Evolutionary conservation across 768 basidiomycete species (phyloP), one percentile per base, ranked within the genome.

Genomic region (Russula sp.): DNA sequence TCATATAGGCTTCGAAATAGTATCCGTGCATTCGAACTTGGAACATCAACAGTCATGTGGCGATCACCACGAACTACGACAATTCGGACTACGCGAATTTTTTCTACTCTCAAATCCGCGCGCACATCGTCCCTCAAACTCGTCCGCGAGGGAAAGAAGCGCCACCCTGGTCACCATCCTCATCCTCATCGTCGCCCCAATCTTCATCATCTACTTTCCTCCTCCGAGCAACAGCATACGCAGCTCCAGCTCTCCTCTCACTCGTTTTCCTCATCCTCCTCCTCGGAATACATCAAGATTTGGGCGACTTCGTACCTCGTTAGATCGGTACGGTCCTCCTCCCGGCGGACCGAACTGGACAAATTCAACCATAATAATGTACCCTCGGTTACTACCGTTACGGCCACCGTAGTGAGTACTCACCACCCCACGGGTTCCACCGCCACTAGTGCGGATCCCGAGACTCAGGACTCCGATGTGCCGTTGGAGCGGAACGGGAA

Each of bases 61-160:
- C 22, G 74, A 75, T n/a, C 79, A 82, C 46, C 74, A 76, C 63
- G 79, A 76, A 67, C 74, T 90, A 10, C 73, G 85, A 44, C 84
- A 84, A 62, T 85, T 82, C 70, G 55, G 82, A 80, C 18, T 72
- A 83, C 69, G 80, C 81, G 59, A 82, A 79, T 66, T 83, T 81
- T n/a, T 69, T 87, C 86, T 72, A 81, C 69, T 86, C 88, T 3
- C 77, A 76, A 26, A 71, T 89, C 14, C 79, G 77, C 10, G 55
- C 42, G 28, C 55, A 61, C 26, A 57, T 65, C 50, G 40, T 46
- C 9, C 60, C 64, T 26, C 57, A 22, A n/a, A n/a, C 44, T 8
- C 32, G 7, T 46, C 59, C 49, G n/a, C 59, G 49, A 26, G 49
- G 28, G 20, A 59, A 42, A 5, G 36, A 18, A 10, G 40, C 57